Conservation (phyloP, 768 basidiomycete genomes). For the Russula sp. region DNA sequence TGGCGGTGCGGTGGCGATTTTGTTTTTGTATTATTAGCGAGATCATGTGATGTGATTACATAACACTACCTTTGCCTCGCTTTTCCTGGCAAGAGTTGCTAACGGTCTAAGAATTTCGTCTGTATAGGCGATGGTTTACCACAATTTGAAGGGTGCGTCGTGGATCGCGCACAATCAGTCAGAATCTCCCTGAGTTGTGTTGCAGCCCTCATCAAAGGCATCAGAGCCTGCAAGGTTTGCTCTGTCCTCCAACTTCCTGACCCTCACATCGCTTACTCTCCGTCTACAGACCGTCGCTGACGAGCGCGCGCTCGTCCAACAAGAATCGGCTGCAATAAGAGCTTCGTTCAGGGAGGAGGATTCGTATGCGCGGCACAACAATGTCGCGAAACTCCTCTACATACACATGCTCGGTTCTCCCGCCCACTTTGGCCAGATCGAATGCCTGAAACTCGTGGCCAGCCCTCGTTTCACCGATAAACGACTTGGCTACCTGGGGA, state of each 20-base stretch:
- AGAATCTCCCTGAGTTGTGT: conserved; percentile 25
- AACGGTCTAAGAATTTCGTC: background rate
- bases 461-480: conserved; percentile 96
- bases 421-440: conserved; percentile 98
- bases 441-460: conserved; percentile 90
- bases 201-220: conserved; percentile 93
- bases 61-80: background rate
- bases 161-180: background rate
- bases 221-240: conserved; percentile 85
- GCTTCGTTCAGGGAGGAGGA: conserved; percentile 98
- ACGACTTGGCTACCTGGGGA: conserved; percentile 91
- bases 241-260: background rate
- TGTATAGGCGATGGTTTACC: conserved; percentile 53
- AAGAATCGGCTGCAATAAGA: conserved; percentile 94
- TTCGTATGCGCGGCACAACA: conserved; percentile 90
- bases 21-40: no score
- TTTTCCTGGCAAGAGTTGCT: background rate
- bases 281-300: conserved; percentile 83
- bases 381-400: conserved; percentile 95
- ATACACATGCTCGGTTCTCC: conserved; percentile 99
- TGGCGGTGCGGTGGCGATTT: no score
- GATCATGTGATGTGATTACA: background rate
- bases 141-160: conserved; percentile 74
- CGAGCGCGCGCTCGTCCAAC: conserved; percentile 93
- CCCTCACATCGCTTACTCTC: conserved; percentile 21